A percentile compares a stretch with the other conserved stretches of the same genome.
These are phyloP conservation scores for Neonectria magnoliae DNA, from an alignment of 2,329 filamentous ascomycete species.

Conservation along the genomic window DNA sequence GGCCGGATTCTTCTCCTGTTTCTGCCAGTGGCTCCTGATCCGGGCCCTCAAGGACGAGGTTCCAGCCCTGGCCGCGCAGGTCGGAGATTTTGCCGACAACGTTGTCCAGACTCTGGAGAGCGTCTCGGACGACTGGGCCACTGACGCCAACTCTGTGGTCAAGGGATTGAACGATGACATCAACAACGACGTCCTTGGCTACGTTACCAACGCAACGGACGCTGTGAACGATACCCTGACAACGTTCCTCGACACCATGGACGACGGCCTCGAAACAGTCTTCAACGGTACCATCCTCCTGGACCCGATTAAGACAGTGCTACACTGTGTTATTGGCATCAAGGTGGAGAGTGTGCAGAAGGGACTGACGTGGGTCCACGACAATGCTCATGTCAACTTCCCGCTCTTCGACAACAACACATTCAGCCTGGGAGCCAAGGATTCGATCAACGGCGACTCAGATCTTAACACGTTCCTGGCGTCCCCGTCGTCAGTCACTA, in stretches of 20 bases:
- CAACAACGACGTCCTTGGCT: conserved; percentile 86
- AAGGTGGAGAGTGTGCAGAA: conserved; percentile 88
- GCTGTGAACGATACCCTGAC: conserved; percentile 89
- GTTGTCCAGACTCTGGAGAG: conserved; percentile 78
- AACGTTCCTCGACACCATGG: conserved; percentile 81
- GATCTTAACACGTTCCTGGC: conserved; percentile 77
- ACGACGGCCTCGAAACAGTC: conserved; percentile 75
- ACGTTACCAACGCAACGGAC: conserved; percentile 84
- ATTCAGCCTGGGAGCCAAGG: conserved; percentile 81
- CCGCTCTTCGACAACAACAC: conserved; percentile 82
- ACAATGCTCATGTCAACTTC: conserved; percentile 85
- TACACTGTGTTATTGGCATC: conserved; percentile 87
- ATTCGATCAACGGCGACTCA: conserved; percentile 66
- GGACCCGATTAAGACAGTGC: conserved; percentile 79
- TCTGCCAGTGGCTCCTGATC: conserved; percentile 85
- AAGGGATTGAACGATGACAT: conserved; percentile 76
- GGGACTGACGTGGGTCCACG: conserved; percentile 91
- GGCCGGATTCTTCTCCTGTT: conserved; percentile 82
- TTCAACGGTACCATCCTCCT: conserved; percentile 87
- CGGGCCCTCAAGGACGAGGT: conserved; percentile 77
- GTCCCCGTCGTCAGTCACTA: conserved; percentile 76
- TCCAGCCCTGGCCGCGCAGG: conserved; percentile 77
- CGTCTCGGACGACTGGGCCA: conserved; percentile 80
- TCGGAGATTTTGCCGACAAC: conserved; percentile 81
- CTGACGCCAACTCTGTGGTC: conserved; percentile 79